These are phyloP conservation scores for Curvularia eragrostidis DNA, from an alignment of 2,329 filamentous ascomycete species.

Conservation along the genomic window DNA sequence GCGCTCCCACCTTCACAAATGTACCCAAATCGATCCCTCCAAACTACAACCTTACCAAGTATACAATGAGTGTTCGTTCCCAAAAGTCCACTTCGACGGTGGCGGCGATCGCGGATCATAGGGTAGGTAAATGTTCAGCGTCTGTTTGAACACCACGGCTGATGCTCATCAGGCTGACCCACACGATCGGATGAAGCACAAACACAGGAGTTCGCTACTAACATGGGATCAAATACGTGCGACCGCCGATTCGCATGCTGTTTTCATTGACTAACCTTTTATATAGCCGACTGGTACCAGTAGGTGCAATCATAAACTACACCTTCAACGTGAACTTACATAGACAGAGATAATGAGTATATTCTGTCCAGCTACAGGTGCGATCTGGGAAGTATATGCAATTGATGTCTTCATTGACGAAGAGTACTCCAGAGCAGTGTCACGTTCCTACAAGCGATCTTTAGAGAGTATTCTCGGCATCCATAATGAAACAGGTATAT, in stretches of 20 bases:
- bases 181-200: neutral
- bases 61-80: neutral
- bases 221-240: conserved; percentile 6
- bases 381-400: no score
- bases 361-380: conserved; percentile 4
- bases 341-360: conserved; percentile 4
- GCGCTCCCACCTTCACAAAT: neutral
- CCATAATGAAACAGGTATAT: conserved; percentile 7
- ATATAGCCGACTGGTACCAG: conserved; percentile 3
- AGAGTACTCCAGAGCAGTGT: neutral
- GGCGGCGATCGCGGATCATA: neutral
- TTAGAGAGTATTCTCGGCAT: neutral
- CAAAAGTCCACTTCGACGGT: neutral
- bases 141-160: neutral
- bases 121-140: neutral
- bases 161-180: neutral
- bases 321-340: neutral
- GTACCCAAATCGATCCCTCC: neutral
- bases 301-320: neutral
- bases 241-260: neutral
- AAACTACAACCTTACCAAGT: neutral
- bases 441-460: neutral
- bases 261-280: neutral
- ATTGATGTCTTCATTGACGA: neutral
- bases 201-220: neutral